phyloP scores from a whole-genome alignment of 2,329 filamentous ascomycete genomes.

The Penicillium sp. region DNA sequence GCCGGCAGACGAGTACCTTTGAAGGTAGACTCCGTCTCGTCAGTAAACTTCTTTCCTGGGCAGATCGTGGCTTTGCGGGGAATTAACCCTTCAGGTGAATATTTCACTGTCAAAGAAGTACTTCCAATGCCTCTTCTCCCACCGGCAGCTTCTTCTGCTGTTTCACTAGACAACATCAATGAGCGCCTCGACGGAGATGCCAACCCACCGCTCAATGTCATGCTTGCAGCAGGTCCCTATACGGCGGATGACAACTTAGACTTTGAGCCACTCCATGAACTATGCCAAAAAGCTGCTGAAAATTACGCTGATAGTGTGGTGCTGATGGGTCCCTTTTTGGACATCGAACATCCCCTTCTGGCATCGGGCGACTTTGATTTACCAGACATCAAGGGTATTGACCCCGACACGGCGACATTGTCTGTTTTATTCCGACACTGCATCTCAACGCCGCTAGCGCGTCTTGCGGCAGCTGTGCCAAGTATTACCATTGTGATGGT shows the following conservation, averaged over 20 bases:
- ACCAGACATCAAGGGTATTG: slow-evolving; percentile 64
- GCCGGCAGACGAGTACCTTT: slow-evolving; percentile 80
- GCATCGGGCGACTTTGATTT: slow-evolving; percentile 78
- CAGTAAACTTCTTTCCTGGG: slow-evolving; percentile 87
- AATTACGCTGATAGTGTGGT: slow-evolving; percentile 76
- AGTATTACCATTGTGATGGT: slow-evolving; percentile 78
- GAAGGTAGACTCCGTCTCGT: slow-evolving; percentile 67
- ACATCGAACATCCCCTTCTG: slow-evolving; percentile 85
- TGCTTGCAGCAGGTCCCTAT: slow-evolving; percentile 85
- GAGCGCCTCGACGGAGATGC: slow-evolving; percentile 66
- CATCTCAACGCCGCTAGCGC: slow-evolving; percentile 71
- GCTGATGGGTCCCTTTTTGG: slow-evolving; percentile 84
- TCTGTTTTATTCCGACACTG: slow-evolving; percentile 79
- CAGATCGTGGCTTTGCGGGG: slow-evolving; percentile 88
- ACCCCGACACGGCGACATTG: slow-evolving; percentile 79
- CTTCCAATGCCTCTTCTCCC: slow-evolving; percentile 74
- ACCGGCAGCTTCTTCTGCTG: slow-evolving; percentile 68
- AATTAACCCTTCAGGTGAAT: slow-evolving; percentile 80
- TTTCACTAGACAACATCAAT: slow-evolving; percentile 67
- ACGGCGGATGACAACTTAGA: slow-evolving; percentile 90
- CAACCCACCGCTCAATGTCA: slow-evolving; percentile 69
- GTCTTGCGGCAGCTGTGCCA: slow-evolving; percentile 70
- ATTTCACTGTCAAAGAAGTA: slow-evolving; percentile 78
- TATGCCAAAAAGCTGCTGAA: slow-evolving; percentile 76
- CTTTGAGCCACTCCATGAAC: slow-evolving; percentile 79